Base-by-base conservation (phyloP, 73 alveolate species). In the Paramecium bursaria region DNA sequence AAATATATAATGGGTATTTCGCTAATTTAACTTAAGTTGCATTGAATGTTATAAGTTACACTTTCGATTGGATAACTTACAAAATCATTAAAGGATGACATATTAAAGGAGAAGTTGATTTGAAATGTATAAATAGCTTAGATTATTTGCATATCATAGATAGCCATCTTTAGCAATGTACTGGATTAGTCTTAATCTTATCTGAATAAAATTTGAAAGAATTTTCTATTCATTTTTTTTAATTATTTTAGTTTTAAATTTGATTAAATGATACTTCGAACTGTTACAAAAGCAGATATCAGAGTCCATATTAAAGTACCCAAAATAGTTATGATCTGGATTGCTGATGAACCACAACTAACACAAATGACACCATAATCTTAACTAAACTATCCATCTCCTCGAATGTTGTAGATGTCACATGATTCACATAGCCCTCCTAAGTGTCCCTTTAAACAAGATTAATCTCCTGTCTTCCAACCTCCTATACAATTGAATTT, bases 341-440 rank as follows among this genome's bases (percentile, higher is more conserved):
- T 5, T 17, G 5, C 27, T 6, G 13, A n/a, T n/a, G 5, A 13
- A 7, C 13, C 27, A 49, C 22, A 49, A 6, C 30, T 13, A 27
- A 29, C 79, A 35, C 31, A 29, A 29, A 31, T 35, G 52, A 60
- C 0, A 44, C 27, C 27, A 35, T 42, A 39, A 42, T 13, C 13
- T 9, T 42, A 9, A 42, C 14, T 2, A 60, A 31, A 60, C 0
- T 35, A 31, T 29, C 52, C 79, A 15, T 46, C 73, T 46, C 85
- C 55, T 73, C 61, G 22, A 10, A 46, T 14, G n/a, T 46, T 46
- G 42, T 30, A 35, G 6, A 73, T 73, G 17, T 73, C 85, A 42
- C 85, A 73, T 44, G 10, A 42, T 22, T 73, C 85, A 73, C 85
- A 73, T 9, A 73, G 46, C 23, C 67, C 85, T 22, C 85, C 85